A percentile compares a stretch with the other conserved stretches of the same genome.
These are phyloP conservation scores for Cystobasidium slooffiae DNA, from an alignment of 1,284 basidiomycete genomes.

Conservation along the genomic window DNA sequence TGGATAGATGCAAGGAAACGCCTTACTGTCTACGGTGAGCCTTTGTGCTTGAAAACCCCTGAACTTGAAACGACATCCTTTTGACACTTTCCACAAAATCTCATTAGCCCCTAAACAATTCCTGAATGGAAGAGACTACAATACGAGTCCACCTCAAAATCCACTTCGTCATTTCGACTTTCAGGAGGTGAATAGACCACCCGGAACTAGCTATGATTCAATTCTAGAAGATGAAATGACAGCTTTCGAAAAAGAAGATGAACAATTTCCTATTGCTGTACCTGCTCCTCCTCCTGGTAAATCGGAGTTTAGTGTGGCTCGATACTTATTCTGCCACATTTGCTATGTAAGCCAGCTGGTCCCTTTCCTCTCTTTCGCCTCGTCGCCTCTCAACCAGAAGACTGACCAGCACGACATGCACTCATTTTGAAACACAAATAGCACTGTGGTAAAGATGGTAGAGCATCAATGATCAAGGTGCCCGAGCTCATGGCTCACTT, in stretches of 20 bases:
- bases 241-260: background rate
- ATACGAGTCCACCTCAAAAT: background rate
- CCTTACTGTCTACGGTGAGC: conserved; percentile 2
- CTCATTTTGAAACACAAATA: too few species aligned
- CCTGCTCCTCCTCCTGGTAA: conserved; percentile 4
- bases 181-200: background rate
- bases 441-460: conserved; percentile 2
- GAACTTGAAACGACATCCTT: background rate
- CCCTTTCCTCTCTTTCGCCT: too few species aligned
- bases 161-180: conserved; percentile 4
- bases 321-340: conserved; percentile 19
- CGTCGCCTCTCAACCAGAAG: too few species aligned
- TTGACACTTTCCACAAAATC: background rate
- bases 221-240: background rate
- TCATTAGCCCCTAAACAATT: background rate
- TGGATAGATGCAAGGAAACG: conserved; percentile 20
- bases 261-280: conserved; percentile 5
- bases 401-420: too few species aligned
- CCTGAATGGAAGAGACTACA: conserved; percentile 1
- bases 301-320: conserved; percentile 5
- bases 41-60: background rate
- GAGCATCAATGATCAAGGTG: conserved; percentile 8
- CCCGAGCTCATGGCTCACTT: conserved; percentile 16
- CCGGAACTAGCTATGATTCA: background rate
- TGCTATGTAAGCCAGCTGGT: conserved; percentile 11